Conservation (phyloP, 2,329 filamentous ascomycete genomes). For the Chrysosphaeria jannelii region DNA sequence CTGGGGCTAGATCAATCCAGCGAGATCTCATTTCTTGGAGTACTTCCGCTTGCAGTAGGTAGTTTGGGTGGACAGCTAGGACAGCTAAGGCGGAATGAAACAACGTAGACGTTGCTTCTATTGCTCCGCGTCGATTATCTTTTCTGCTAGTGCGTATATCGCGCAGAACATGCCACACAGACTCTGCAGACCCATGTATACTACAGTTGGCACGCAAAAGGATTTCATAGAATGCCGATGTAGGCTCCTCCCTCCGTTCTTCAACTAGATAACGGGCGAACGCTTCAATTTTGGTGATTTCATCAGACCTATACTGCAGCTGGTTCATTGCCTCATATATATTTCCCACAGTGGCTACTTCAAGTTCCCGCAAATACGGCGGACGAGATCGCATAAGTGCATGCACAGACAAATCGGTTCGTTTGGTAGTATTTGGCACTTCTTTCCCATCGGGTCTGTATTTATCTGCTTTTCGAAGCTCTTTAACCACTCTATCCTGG, state of each 20-base stretch:
- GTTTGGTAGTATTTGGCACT: no score
- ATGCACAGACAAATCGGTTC: no score
- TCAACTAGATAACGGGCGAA: constrained; percentile 27
- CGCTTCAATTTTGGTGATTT: constrained; percentile 11
- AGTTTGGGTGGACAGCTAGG: constrained; percentile 63
- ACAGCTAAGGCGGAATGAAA: constrained; percentile 45
- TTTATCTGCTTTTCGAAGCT: no score
- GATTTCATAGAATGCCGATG: constrained; percentile 35
- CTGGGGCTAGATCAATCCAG: constrained; percentile 33
- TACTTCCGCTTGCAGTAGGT: constrained; percentile 39
- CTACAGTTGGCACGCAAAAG: constrained; percentile 43
- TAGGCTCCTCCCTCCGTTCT: constrained; percentile 21
- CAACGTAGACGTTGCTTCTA: constrained; percentile 32
- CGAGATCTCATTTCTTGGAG: constrained; percentile 41
- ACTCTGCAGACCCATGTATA: constrained; percentile 32
- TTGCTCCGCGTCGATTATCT: constrained; percentile 35
- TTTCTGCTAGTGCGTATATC: no score
- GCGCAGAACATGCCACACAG: constrained; percentile 30
- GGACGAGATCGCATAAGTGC: constrained; percentile 2
- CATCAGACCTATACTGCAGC: constrained; percentile 10
- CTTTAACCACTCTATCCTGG: no score
- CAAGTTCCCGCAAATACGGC: constrained; percentile 3
- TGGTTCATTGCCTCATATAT: constrained; percentile 13
- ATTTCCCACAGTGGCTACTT: constrained; percentile 2
- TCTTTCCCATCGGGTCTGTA: no score